Evolutionary conservation across 495 filamentous ascomycete genomes (phyloP).

Genomic region (Aspergillus indologenus): DNA sequence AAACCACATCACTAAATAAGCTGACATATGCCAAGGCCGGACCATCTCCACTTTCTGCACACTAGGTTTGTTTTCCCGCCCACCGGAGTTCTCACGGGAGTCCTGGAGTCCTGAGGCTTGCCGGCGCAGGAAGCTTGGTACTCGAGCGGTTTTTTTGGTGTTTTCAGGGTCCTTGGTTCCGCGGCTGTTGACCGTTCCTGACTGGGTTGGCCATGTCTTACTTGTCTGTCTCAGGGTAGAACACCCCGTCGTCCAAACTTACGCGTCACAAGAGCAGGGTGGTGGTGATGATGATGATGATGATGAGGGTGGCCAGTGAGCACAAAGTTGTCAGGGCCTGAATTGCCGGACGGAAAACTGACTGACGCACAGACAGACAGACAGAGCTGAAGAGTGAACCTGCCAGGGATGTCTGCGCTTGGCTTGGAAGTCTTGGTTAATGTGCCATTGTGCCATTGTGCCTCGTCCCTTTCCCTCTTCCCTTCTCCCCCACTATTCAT

Average conservation of each 20-base stretch:
- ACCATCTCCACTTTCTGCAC: slow-evolving; percentile 20
- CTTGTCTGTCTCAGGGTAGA: background rate
- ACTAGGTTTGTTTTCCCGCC: slow-evolving; percentile 18
- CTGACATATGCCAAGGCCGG: slow-evolving; percentile 18
- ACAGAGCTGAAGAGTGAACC: background rate
- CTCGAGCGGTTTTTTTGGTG: slow-evolving; percentile 4
- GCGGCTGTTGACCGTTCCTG: background rate
- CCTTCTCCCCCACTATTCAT: background rate
- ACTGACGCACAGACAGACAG: background rate
- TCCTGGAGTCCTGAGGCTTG: slow-evolving; percentile 3
- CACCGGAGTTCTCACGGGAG: background rate
- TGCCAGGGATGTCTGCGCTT: background rate
- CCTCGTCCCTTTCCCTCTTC: background rate
- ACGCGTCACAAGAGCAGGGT: background rate
- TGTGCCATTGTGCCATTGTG: too few species aligned
- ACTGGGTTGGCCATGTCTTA: background rate
- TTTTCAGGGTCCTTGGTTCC: slow-evolving; percentile 17
- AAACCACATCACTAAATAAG: background rate
- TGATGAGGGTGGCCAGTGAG: too few species aligned
- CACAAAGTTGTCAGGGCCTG: background rate
- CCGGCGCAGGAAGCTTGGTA: slow-evolving; percentile 19
- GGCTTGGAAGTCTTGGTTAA: background rate
- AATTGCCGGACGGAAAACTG: background rate
- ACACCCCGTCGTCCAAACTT: background rate
- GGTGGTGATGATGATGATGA: too few species aligned